Evolutionary conservation across 2,329 filamentous ascomycete species (phyloP), one percentile per base, ranked within the genome.

Genomic region (Fusarium illudens): DNA sequence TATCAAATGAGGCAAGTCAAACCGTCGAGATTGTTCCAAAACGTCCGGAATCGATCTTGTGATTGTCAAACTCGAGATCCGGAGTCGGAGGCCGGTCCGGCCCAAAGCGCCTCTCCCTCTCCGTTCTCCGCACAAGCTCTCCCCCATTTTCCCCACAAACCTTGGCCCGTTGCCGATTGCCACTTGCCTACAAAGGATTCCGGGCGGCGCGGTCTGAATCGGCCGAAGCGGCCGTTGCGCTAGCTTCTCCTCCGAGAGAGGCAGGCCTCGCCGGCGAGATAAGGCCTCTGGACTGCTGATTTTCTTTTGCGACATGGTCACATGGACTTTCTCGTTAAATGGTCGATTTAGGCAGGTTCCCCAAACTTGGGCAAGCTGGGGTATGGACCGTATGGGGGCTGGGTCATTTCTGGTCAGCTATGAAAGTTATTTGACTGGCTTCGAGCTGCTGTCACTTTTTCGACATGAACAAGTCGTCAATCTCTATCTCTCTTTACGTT

Each of bases 181-280:
- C 62, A 63, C 52, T 15, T 58, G 8, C 36, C 42, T 34, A 19
- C n/a, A 17, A 8, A 32, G 8, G 30, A n/a, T n/a, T 10, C 36
- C 12, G 13, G 25, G 17, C 51, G 12, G 29, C 22, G 32, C 25
- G 22, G 20, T 27, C 42, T 34, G 15, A 32, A 27, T 48, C 25
- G 44, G 60, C 30, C 42, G 39, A 53, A 56, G 15, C 29, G 15
- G 20, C 19, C 34, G 19, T 22, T 34, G n/a, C 32, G 15, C 25
- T 17, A 25, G n/a, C 37, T 20, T 15, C 15, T 11, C 33, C 49
- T 51, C 42, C 58, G 22, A 53, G 49, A 64, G 33, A 58, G 64
- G 66, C 55, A 70, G 58, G 66, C 56, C 29, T 61, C 60, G 44
- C 55, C 64, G 66, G 30, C 56, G 34, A 49, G 52, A 30, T 49